phyloP scores from a whole-genome alignment of 352 stramenopile genomes.

The Pythium myriotylum region DNA sequence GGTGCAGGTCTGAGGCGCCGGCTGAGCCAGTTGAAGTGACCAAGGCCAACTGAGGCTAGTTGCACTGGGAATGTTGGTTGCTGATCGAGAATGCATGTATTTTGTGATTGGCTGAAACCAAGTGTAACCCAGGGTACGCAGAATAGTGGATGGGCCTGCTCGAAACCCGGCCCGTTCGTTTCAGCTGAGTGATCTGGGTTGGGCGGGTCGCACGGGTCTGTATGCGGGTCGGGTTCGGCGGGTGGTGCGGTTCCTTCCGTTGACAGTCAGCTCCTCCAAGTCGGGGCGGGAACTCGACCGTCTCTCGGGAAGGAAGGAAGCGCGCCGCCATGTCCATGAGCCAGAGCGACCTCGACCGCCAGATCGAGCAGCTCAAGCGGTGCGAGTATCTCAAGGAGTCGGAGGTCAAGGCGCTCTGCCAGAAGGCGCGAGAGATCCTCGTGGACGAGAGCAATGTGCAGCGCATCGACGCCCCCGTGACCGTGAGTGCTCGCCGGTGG shows the following conservation, averaged over 20 bases:
- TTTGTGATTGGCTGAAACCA: conserved; percentile 5
- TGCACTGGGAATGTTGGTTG: background rate
- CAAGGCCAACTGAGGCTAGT: conserved; percentile 22
- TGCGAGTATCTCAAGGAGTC: conserved; percentile 99
- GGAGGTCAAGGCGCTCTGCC: conserved; percentile 98
- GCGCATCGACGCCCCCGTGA: conserved; percentile 98
- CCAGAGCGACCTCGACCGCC: conserved; percentile 84
- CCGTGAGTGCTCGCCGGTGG: conserved; percentile 55
- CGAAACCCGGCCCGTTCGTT: conserved; percentile 3
- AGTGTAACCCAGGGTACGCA: no score
- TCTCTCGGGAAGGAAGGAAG: conserved; percentile 21
- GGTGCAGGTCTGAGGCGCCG: conserved; percentile 16
- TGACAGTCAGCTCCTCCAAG: conserved; percentile 15
- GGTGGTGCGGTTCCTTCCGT: conserved; percentile 21
- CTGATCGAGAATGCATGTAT: conserved; percentile 9
- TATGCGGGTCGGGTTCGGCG: conserved; percentile 11
- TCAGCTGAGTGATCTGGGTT: conserved; percentile 9
- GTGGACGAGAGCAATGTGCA: conserved; percentile 99
- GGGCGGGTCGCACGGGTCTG: background rate
- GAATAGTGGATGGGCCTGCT: background rate
- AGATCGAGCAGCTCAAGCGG: conserved; percentile 91
- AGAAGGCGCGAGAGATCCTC: conserved; percentile 98
- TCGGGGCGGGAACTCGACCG: conserved; percentile 1
- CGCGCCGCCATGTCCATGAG: conserved; percentile 63
- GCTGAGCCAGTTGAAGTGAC: conserved; percentile 10